Evolutionary conservation across 176 grass and related monocot genomes (phyloP), one percentile per base, ranked within the genome.

Genomic region (Urochloa ruziziensis): DNA sequence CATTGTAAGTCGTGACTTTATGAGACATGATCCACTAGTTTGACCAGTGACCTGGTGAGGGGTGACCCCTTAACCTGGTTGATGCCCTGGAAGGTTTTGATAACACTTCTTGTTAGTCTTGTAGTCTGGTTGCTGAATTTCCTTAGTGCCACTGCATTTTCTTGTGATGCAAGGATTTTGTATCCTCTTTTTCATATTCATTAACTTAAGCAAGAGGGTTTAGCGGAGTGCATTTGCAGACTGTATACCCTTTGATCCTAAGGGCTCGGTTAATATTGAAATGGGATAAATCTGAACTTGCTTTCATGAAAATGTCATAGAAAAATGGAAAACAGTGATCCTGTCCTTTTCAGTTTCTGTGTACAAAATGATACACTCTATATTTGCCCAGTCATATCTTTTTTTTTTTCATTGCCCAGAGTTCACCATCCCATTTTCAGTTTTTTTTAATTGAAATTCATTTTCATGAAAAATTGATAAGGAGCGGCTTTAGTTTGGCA

Each of bases 401-500:
- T 28, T 30, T 44, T 11, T 19, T 4, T 13, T 14, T 43, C 19
- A 16, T 34, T 34, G 19, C 19, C 18, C 3, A 62, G 3, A 49
- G 18, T 34, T 17, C 44, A 49, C 28, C 19, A 17, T 66, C 5
- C 7, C 19, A 49, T 49, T 48, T 62, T 34, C 25, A 32, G 17
- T 23, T 44, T 77, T n/a, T 54, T 28, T 53, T 36, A 6, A 28
- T 56, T 72, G 48, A 59, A 82, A 44, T 81, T 33, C 46, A 14
- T 2, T 54, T 17, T 58, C 27, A 78, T 82, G 16, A 4, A 25
- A 73, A 63, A 35, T 71, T 56, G 18, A 56, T 76, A 40, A 56
- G 28, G 66, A 35, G 42, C 21, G 82, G 43, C 66, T 86, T 70
- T 30, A n/a, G 24, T 73, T 44, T 13, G 28, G 65, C 34, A 79